Percentiles rank a stretch among this genome's conserved stretches.
Evolutionary conservation across 2,329 filamentous ascomycete species (phyloP).

Genomic region (Magnaporthiopsis incrustans): DNA sequence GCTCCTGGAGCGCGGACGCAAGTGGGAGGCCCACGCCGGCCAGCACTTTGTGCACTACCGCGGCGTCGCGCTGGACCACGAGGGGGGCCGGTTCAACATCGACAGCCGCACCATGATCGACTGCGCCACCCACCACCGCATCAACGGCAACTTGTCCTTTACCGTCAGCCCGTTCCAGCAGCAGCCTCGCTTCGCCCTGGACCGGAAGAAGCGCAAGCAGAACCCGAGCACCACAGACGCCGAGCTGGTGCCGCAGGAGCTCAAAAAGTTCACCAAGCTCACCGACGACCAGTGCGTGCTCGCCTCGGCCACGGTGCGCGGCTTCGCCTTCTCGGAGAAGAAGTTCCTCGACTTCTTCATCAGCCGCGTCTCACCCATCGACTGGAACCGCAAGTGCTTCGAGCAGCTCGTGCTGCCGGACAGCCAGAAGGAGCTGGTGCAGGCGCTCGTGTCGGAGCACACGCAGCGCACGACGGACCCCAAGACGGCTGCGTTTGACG

Average conservation of each 20-base stretch:
- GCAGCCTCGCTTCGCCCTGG: neutral
- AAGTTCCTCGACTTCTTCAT: conserved; percentile 23
- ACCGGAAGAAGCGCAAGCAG: conserved; percentile 13
- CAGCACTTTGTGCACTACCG: conserved; percentile 26
- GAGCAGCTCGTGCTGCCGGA: conserved; percentile 22
- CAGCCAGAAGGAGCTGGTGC: conserved; percentile 22
- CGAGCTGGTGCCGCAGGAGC: conserved; percentile 12
- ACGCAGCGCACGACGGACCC: conserved; percentile 7
- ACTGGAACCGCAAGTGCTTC: conserved; percentile 22
- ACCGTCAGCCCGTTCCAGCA: conserved; percentile 8
- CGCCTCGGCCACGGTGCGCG: conserved; percentile 15
- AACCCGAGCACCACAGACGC: conserved; percentile 13
- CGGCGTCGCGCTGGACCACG: conserved; percentile 18
- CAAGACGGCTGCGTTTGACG: conserved; percentile 11
- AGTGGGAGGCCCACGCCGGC: conserved; percentile 26
- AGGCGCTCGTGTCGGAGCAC: conserved; percentile 19
- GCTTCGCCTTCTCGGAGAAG: conserved; percentile 19
- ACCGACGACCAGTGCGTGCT: conserved; percentile 15
- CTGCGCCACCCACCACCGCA: conserved; percentile 24
- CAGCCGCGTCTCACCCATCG: conserved; percentile 15
- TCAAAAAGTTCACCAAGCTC: conserved; percentile 10
- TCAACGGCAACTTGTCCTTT: conserved; percentile 15
- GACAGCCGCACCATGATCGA: conserved; percentile 29
- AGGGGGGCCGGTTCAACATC: conserved; percentile 18
- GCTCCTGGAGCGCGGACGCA: conserved; percentile 23